Base-by-base conservation (phyloP, 1,284 basidiomycete species). In the Cerioporus squamosus region DNA sequence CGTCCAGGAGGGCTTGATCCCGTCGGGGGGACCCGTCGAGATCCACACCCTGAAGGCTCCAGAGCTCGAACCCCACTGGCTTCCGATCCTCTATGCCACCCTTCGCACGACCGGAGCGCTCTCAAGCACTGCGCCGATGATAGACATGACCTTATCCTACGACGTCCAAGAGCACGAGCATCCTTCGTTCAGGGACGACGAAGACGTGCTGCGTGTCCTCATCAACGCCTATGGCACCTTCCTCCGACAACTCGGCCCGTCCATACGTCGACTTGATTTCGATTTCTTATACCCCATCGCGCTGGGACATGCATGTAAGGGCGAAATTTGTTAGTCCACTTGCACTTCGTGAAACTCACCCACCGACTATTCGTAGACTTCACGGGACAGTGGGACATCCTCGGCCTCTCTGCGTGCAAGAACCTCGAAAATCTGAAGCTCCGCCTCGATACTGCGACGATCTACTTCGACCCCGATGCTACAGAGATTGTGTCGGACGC, bases 401-500 rank as follows among this genome's bases (percentile, higher is more conserved):
- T 51, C 49, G 49, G 39, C 49, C 39, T 51, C 2, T 51, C 49
- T 24, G 49, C 39, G n/a, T 51, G 39, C 17, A 40, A 36, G 39
- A 51, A 51, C 49, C 39, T 51, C 9, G 5, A 26, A 15, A 22
- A 23, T 22, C 23, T 43, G 9, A n/a, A 3, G 7, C 39, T 51
- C 22, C 29, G 42, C 39, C 39, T 51, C 39, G 18, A 42, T 24
- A 36, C 24, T 36, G 22, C 48, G 8, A 29, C 9, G 5, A 17
- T 3, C 14, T 15, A 20, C 38, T 8, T 23, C 23, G 48, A 12
- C 23, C 10, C 29, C 29, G 29, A 29, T 5, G 29, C 29, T 29
- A 10, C 29, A 29, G 29, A 29, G 5, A 29, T 10, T 5, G 10
- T 29, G 29, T 29, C 29, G 29, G 10, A 5, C 29, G 29, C 29